A percentile compares a stretch with the other conserved stretches of the same genome.
phyloP scores from a whole-genome alignment of 345 rosid species.

The Syzygium grande region DNA sequence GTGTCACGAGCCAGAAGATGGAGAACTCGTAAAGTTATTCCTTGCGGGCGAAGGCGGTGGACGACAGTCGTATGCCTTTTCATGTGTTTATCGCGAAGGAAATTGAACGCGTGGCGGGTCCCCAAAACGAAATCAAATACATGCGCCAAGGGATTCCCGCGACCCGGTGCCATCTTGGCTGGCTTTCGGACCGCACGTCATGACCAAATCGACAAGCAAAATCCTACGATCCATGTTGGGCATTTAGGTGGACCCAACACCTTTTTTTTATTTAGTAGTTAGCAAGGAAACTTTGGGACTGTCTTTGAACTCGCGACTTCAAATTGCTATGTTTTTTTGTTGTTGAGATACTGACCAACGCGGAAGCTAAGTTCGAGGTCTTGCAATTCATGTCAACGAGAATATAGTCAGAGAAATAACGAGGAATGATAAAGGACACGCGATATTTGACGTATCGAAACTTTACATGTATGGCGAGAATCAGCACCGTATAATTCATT shows the following conservation, averaged over 20 bases:
- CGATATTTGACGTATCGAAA: too few relatives aligned
- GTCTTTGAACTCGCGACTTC: not conserved
- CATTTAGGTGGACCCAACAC: not conserved
- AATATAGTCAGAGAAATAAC: too few relatives aligned
- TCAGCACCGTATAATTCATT: too few relatives aligned
- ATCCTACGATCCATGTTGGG: not conserved
- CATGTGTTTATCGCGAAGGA: not conserved
- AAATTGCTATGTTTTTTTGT: not conserved
- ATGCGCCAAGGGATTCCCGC: not conserved
- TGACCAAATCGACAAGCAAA: not conserved
- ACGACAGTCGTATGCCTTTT: not conserved
- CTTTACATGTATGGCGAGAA: too few relatives aligned
- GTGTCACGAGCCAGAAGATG: not conserved
- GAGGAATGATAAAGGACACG: too few relatives aligned
- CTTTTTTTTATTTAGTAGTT: not conserved
- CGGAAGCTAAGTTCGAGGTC: too few relatives aligned
- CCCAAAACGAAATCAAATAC: not conserved
- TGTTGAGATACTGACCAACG: too few relatives aligned
- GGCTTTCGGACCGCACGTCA: not conserved
- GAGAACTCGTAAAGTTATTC: not conserved
- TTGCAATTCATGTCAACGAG: too few relatives aligned
- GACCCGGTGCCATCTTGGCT: not conserved
- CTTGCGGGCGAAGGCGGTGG: not conserved
- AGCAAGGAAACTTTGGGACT: not conserved
- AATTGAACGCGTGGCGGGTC: not conserved